phyloP scores from a whole-genome alignment of 225 moss, liverwort and hornwort genomes.

The Antitrichia curtipendula region DNA sequence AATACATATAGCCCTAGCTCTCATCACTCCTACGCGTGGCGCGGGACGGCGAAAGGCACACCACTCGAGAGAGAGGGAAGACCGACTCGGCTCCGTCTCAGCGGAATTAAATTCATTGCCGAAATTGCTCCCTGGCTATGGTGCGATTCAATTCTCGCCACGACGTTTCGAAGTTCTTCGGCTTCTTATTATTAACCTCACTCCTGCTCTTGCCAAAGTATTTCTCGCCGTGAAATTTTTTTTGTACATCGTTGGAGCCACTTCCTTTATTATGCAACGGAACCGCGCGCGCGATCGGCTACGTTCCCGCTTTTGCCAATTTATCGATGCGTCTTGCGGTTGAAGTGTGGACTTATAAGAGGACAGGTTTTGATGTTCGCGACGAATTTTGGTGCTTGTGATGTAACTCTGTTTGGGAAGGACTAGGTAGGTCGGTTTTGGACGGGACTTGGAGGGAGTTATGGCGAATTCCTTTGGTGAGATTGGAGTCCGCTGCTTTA shows the following conservation, averaged over 20 bases:
- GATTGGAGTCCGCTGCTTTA: neutral
- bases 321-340: neutral
- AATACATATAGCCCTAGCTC: neutral
- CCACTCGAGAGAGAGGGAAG: neutral
- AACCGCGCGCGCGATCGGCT: neutral
- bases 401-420: neutral
- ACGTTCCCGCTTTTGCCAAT: neutral
- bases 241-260: neutral
- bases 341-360: neutral
- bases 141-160: neutral
- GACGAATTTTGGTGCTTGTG: neutral
- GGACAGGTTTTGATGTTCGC: neutral
- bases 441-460: neutral
- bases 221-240: neutral
- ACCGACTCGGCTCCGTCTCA: too few relatives aligned
- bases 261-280: neutral
- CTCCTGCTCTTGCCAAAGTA: neutral
- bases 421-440: neutral
- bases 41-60: neutral
- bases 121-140: neutral
- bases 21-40: neutral
- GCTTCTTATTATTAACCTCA: neutral
- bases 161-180: too few relatives aligned
- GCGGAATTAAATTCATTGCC: neutral
- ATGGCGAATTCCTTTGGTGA: neutral